phyloP scores from a whole-genome alignment of 2,329 filamentous ascomycete species.

The Mollisiaceae sp. region DNA sequence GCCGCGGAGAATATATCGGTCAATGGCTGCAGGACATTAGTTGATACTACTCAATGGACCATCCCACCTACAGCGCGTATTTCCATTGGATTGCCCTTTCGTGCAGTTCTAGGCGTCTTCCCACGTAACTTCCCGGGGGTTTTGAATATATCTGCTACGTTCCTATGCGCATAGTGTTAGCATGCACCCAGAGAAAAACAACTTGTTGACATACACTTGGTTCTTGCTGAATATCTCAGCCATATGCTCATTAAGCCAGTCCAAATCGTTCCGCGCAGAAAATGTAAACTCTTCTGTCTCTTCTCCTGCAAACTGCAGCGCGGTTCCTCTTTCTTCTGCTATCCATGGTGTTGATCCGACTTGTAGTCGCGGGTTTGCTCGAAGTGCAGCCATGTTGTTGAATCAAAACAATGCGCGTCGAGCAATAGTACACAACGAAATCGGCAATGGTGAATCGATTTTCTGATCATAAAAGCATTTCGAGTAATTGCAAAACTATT shows the following conservation, averaged over 20 bases:
- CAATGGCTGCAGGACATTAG: constrained; percentile 54
- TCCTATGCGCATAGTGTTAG: constrained; percentile 58
- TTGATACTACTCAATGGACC: constrained; percentile 8
- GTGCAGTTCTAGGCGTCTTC: constrained; percentile 76
- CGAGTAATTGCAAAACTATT: constrained; percentile 25
- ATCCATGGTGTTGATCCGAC: constrained; percentile 89
- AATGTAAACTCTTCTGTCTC: constrained; percentile 94
- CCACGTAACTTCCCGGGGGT: constrained; percentile 83
- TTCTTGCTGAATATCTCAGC: constrained; percentile 87
- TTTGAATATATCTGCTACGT: constrained; percentile 95
- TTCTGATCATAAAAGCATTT: constrained; percentile 36
- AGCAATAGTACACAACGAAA: constrained; percentile 18
- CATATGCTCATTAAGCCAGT: constrained; percentile 99
- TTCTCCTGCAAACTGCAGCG: constrained; percentile 74
- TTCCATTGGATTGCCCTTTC: constrained; percentile 63
- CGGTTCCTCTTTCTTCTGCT: constrained; percentile 79
- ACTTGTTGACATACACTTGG: constrained; percentile 71
- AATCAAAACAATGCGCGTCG: constrained; percentile 43
- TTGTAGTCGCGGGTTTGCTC: constrained; percentile 59
- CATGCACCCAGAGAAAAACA: constrained; percentile 15
- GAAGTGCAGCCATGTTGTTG: constrained; percentile 40
- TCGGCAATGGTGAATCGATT: constrained; percentile 13
- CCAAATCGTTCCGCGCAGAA: constrained; percentile 89
- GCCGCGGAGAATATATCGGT: constrained; percentile 61
- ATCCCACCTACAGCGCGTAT: constrained; percentile 63